Base-by-base conservation (phyloP, 2,329 filamentous ascomycete species). In the Epichloe uncinata region DNA sequence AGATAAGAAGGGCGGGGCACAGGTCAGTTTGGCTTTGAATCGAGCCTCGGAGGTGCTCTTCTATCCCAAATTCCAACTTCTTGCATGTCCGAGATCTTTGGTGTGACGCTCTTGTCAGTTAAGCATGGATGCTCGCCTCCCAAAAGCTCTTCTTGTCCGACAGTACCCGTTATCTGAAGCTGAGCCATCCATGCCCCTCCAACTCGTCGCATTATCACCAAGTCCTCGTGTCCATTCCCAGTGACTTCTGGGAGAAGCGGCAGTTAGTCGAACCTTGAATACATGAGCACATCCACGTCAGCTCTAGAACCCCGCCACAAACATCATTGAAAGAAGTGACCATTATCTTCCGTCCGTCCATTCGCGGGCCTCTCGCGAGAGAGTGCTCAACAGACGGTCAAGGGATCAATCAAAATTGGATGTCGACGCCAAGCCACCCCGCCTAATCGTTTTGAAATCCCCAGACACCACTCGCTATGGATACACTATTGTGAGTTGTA, bases 401-500 rank as follows among this genome's bases (percentile, higher is more conserved):
- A 45, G 43, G 7, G 34, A 43, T 42, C 22, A 34, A 42, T 43
- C 8, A 36, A 18, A 16, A 9, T 20, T 30, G 26, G 42, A 30
- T 15, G 22, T 45, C 1, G 43, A 8, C 20, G 8, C 13, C 45
- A 34, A 22, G 11, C 40, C 16, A 30, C 8, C 18, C 26, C 18
- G 26, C 38, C n/a, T 36, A 15, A 15, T 5, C 9, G 8, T 18
- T n/a, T 30, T 5, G 20, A 30, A 15, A 34, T 20, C 15, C 13
- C n/a, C 30, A 6, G 11, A 20, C 40, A 13, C 16, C 18, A 20
- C 40, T 26, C 13, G 35, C n/a, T 11, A 82, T 82, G 78, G 78
- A 82, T 63, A 82, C 78, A 52, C 64, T 82, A 59, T 69, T 82
- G 77, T 81, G 70, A 67, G 78, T 76, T 35, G 20, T n/a, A 34